These are phyloP conservation scores for Mercurialis annua DNA, from an alignment of 345 rosid genomes.

Conservation along the genomic window DNA sequence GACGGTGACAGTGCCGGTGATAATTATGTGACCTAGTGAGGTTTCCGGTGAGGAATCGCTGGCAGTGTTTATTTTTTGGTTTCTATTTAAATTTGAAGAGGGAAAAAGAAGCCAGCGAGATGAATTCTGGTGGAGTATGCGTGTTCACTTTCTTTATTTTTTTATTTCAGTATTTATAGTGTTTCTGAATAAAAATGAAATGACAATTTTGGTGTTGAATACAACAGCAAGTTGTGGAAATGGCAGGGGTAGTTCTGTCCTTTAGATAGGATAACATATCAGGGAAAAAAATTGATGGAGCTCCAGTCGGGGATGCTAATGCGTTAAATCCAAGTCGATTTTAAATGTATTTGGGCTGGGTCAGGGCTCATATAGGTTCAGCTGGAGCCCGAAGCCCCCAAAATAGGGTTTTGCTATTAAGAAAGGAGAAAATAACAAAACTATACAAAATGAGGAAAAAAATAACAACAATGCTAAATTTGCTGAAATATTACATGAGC, in stretches of 20 bases:
- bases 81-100: slow-evolving; percentile 19
- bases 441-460: no score
- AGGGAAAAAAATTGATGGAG: no score
- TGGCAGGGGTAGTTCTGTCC: not conserved
- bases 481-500: no score
- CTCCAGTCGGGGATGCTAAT: no score
- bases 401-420: no score
- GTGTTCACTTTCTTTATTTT: no score
- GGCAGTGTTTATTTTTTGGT: not conserved
- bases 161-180: not conserved
- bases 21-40: not conserved
- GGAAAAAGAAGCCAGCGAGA: not conserved
- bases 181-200: not conserved
- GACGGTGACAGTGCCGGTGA: not conserved
- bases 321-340: no score
- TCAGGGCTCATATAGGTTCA: no score
- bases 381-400: no score
- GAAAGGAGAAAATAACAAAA: no score
- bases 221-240: not conserved
- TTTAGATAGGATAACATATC: not conserved
- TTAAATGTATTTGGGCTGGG: no score
- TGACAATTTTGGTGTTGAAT: not conserved
- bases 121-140: not conserved
- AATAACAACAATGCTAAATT: no score
- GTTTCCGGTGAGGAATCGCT: not conserved